phyloP scores from a whole-genome alignment of 1,284 basidiomycete genomes.

The Ceratobasidium sp. region DNA sequence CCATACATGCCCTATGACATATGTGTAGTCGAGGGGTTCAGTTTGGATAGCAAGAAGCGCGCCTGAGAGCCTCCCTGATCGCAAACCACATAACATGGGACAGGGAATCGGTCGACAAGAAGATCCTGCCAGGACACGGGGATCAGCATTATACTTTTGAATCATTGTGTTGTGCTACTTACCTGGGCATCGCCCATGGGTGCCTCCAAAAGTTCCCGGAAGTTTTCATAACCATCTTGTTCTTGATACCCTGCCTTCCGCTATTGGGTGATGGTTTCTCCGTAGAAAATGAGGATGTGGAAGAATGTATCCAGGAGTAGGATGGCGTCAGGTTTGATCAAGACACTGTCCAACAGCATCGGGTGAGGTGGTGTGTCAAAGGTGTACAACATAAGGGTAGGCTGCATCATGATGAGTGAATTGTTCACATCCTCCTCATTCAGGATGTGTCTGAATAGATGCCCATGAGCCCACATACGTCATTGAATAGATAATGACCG shows the following conservation, averaged over 20 bases:
- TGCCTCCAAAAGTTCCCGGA: slow-evolving; percentile 89
- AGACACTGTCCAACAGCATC: slow-evolving; percentile 94
- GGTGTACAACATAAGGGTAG: slow-evolving; percentile 98
- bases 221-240: slow-evolving; percentile 98
- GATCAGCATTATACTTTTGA: background rate
- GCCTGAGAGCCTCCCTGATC: slow-evolving; percentile 98
- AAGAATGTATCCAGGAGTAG: slow-evolving; percentile 99
- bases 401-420: slow-evolving; percentile 99
- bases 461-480: background rate
- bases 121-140: slow-evolving; percentile 67
- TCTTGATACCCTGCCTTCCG: slow-evolving; percentile 99
- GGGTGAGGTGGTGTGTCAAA: slow-evolving; percentile 91
- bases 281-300: slow-evolving; percentile 99
- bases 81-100: slow-evolving; percentile 96
- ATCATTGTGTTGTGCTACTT: slow-evolving; percentile 42
- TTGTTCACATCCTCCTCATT: slow-evolving; percentile 99
- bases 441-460: slow-evolving; percentile 75
- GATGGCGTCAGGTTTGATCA: slow-evolving; percentile 96
- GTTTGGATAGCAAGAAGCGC: slow-evolving; percentile 92
- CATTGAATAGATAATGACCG: slow-evolving; percentile 10
- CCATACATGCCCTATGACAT: slow-evolving; percentile 88
- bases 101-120: slow-evolving; percentile 92
- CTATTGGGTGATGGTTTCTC: slow-evolving; percentile 97
- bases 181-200: slow-evolving; percentile 79
- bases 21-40: slow-evolving; percentile 98